Base-by-base conservation (phyloP, 305 asterid genomes). In the Fraxinus paxiana region DNA sequence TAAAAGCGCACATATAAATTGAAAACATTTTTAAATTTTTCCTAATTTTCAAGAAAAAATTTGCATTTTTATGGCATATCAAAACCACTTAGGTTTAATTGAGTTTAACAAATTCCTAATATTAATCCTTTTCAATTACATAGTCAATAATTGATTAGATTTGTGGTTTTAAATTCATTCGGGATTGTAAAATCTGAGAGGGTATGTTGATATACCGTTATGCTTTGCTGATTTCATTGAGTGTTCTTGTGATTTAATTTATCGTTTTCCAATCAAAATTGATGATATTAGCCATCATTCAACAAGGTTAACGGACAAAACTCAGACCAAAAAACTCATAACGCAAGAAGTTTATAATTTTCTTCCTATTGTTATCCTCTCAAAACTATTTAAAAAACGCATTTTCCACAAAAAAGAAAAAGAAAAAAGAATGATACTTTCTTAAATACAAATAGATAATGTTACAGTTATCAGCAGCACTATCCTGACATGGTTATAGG, bases 381-480 rank as follows among this genome's bases (percentile, higher is more conserved):
- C 35, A 65, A 65, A 65, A 24, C 74, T 79, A 63, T 17, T 15
- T 41, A 38, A 5, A 43, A 74, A 83, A 38, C 28, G 69, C 34
- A 79, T n/a, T 37, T 69, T 65, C 73, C 35, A 61, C 51, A 0
- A 43, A 4, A 43, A 3, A 3, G 33, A 30, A 30, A 10, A 41
- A 12, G n/a, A 15, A 2, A 41, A 86, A 88, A 54, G 81, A 88
- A 84, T 84, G 82, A 69, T 76, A 76, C 61, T 81, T 72, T 56
- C 83, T 69, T 24, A 73, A 82, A 76, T 83, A 82, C 83, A 77
- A 69, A 17, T 76, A n/a, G 81, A 78, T 78, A 20, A 54, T 34
- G 56, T 26, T 80, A 80, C 78, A 78, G 61, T 24, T 72, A 83
- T 12, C 77, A 76, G 83, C 81, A 76, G 80, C 73, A 34, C 54